Evolutionary conservation across 257 asterid genomes (phyloP), one percentile per base, ranked within the genome.

Genomic region (Ligustrum vulgare): DNA sequence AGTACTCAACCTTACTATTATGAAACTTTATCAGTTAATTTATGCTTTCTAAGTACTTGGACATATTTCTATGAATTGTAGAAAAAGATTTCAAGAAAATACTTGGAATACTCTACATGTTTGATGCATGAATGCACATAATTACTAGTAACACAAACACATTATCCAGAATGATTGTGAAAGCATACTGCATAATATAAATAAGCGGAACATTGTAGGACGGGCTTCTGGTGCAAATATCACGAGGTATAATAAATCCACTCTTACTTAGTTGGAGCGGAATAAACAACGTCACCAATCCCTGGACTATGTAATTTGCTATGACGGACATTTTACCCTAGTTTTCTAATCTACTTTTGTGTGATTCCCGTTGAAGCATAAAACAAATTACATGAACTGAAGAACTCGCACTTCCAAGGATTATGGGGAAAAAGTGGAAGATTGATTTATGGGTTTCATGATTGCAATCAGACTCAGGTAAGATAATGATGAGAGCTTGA

Each of bases 381-480:
- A n/a, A 45, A 45, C 54, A 13, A 45, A 45, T 45, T 45, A 45
- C 18, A 3, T 45, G 56, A 45, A 45, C 20, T 45, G 56, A 45
- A 45, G 56, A 45, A 45, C 7, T 45, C 20, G 4, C 20, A 15
- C 56, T 45, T n/a, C 56, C 56, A 16, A 45, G 56, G 56, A 15
- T 45, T 45, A 54, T 18, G 63, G 63, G 63, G 63, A 54, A 8
- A 54, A 51, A 54, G 10, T 54, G 33, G 49, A 62, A 22, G 49
- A 45, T 64, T 77, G 37, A 35, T 34, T 28, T 71, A 18, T 69
- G 41, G 31, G 41, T 76, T 68, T 12, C 28, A 9, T 63, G 41
- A 73, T 41, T 74, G 73, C 47, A 47, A 34, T 54, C 7, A 9
- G 51, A 20, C 66, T 16, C 22, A 7, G 18, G 32, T 70, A 15